Conservation (phyloP, 176 grass and related monocot genomes). For the Hordeum vulgare region MorexV3_pseudomolecules_assembly NC_058520.1:3446430-3446929, state of each 20-base stretch:
- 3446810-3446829: slow-evolving; percentile 18
- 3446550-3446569: not conserved
- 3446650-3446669: not conserved
- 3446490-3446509: too few relatives aligned
- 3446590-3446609: not conserved
- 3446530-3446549: not conserved
- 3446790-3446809: not conserved
- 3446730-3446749: not conserved
- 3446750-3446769: too few relatives aligned
- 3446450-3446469: too few relatives aligned
- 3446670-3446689: not conserved
- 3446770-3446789: not conserved
- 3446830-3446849: slow-evolving; percentile 38
- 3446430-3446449: too few relatives aligned
- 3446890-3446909: slow-evolving; percentile 34
- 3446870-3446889: slow-evolving; percentile 39
- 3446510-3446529: too few relatives aligned
- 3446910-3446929: slow-evolving; percentile 49
- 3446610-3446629: not conserved
- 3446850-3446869: not conserved
- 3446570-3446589: not conserved
- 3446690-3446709: not conserved
- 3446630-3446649: not conserved
- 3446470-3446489: too few relatives aligned
- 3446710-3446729: slow-evolving; percentile 1